Conservation (phyloP, 2,329 filamentous ascomycete genomes). For the Ceratocystis cubensis region DNA sequence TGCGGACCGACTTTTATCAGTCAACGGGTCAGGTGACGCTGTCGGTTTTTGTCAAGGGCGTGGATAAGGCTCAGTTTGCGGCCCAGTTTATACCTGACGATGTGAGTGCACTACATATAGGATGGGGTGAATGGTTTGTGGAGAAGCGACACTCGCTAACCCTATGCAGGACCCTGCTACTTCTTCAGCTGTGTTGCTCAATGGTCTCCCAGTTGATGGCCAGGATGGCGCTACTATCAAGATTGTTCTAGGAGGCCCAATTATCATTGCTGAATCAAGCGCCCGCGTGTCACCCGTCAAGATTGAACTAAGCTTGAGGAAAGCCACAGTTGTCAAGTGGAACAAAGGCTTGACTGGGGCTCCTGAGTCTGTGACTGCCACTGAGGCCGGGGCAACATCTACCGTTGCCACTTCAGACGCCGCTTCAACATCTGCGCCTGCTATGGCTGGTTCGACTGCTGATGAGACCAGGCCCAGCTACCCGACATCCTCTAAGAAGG, state of each 20-base stretch:
- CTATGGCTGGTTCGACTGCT: constrained; percentile 1
- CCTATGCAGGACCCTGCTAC: background rate
- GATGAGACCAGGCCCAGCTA: constrained; percentile 45
- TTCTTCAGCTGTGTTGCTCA: constrained; percentile 8
- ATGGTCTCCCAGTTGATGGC: constrained; percentile 14
- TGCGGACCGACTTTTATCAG: constrained; percentile 24
- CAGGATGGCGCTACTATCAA: constrained; percentile 12
- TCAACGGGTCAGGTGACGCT: constrained; percentile 27
- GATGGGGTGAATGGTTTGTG: background rate
- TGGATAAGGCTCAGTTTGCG: constrained; percentile 31
- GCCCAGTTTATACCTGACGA: constrained; percentile 25
- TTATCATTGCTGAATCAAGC: constrained; percentile 37
- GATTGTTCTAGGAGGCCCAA: constrained; percentile 4
- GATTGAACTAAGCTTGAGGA: constrained; percentile 62
- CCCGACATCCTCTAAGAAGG: constrained; percentile 72
- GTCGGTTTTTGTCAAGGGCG: constrained; percentile 34
- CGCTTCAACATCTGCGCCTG: constrained; percentile 12
- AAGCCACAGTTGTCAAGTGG: constrained; percentile 60
- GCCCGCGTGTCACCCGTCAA: constrained; percentile 62
- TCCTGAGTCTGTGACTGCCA: background rate
- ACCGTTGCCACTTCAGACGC: constrained; percentile 1
- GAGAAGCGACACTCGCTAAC: background rate
- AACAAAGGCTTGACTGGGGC: constrained; percentile 24
- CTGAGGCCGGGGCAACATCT: constrained; percentile 26
- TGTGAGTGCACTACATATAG: constrained; percentile 16